Evolutionary conservation across 2,329 filamentous ascomycete genomes (phyloP).

Genomic region (Allantophomopsis lycopodina): DNA sequence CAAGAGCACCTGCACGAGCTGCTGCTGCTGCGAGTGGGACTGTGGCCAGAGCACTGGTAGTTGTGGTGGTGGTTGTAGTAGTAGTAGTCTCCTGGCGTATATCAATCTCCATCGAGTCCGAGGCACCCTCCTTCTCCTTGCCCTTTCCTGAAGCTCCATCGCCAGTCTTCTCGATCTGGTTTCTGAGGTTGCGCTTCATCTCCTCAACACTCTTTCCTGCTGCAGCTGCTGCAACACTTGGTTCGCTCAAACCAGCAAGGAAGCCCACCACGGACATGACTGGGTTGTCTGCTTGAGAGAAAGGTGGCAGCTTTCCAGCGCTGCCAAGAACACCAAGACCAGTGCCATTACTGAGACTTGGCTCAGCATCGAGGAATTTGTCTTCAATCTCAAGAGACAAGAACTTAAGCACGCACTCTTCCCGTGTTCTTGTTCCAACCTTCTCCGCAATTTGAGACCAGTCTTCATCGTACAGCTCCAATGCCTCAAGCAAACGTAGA

Average conservation of each 20-base stretch:
- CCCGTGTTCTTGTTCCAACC: constrained; percentile 78
- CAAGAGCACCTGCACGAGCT: constrained; percentile 73
- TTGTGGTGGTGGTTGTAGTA: constrained; percentile 30
- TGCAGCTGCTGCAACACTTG: constrained; percentile 78
- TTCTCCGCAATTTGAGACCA: constrained; percentile 90
- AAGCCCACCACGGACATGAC: constrained; percentile 95
- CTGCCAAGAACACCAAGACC: constrained; percentile 55
- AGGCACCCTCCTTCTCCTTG: constrained; percentile 36
- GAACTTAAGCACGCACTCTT: constrained; percentile 96
- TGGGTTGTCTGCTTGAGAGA: constrained; percentile 87
- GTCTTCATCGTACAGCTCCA: constrained; percentile 90
- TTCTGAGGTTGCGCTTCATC: constrained; percentile 67
- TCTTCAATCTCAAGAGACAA: constrained; percentile 94
- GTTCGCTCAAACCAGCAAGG: constrained; percentile 81
- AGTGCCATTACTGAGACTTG: constrained; percentile 32
- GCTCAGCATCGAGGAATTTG: constrained; percentile 80
- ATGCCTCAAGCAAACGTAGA: constrained; percentile 74
- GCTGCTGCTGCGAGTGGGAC: constrained; percentile 79
- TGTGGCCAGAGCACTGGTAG: constrained; percentile 46
- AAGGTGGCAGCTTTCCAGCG: constrained; percentile 70
- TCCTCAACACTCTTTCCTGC: constrained; percentile 79
- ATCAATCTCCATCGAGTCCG: constrained; percentile 53
- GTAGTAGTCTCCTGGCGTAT: constrained; percentile 30
- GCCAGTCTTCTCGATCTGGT: constrained; percentile 56
- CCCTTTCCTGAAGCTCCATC: constrained; percentile 26